Evolutionary conservation across 768 basidiomycete species (phyloP), one percentile per base, ranked within the genome.

Genomic region (Guyanaporus albipodus): DNA sequence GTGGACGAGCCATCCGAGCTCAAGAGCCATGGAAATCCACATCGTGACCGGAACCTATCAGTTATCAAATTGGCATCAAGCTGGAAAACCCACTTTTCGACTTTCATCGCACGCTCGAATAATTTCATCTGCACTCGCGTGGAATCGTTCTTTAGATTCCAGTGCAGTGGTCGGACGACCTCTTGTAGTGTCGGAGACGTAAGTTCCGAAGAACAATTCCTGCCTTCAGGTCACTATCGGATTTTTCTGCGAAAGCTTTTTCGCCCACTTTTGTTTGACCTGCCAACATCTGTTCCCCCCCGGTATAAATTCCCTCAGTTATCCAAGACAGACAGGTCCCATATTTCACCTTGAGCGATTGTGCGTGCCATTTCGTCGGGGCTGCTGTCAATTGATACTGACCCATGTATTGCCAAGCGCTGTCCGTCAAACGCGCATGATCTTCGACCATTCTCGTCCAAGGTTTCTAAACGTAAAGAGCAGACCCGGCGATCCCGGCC

Each of bases 401-500:
- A 0, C 48, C 48, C 49, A 46, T 48, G 22, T 59, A 50, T 6
- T 50, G 45, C 47, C 49, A 50, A 18, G 9, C 21, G 3, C 44
- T 38, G 15, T 19, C 8, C 37, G 38, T 37, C 49, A 44, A 24
- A 36, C 53, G 46, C 46, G 50, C 38, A 58, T 46, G 33, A 46
- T 54, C 31, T 49, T 44, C 9, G 35, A 48, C 47, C 49, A 54
- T 24, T 37, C 49, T 28, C 43, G 18, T 1, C 44, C 42, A 9
- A 47, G 40, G 11, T 49, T 42, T 23, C 9, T 38, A 12, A 57
- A 57, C 24, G 15, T 39, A 21, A 49, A 52, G 22, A 44, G 14
- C 38, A 55, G 15, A 2, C 48, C 44, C 5, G 41, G 59, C 6
- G 50, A 49, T 18, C 59, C 60, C 2, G 46, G 48, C 39, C 53